Percentiles rank a stretch among this genome's conserved stretches.
Conservation (phyloP, 108 stramenopile species). For the Fragilariopsis cylindrus region DNA sequence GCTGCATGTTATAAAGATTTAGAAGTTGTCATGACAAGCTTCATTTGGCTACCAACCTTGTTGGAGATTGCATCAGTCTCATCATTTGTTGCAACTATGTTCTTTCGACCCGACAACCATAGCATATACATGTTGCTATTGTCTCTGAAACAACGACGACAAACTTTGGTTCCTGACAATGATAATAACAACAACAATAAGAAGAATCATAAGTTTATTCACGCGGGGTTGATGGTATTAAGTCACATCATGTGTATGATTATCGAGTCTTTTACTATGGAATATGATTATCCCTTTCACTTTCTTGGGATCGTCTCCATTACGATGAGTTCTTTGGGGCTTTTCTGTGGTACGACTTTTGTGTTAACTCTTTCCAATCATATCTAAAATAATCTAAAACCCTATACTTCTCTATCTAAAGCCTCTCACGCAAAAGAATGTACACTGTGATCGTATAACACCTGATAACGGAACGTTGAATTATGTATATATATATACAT, state of each 20-base stretch:
- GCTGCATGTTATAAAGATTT: neutral
- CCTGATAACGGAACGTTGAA: too few relatives aligned
- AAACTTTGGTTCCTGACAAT: neutral
- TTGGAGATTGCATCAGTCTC: neutral
- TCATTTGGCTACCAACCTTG: neutral
- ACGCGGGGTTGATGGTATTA: neutral
- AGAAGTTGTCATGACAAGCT: neutral
- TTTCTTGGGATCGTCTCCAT: neutral
- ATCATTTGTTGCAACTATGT: neutral
- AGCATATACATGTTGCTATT: neutral
- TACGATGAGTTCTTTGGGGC: neutral
- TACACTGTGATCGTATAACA: too few relatives aligned
- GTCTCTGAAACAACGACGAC: neutral
- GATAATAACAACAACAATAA: neutral
- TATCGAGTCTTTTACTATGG: neutral
- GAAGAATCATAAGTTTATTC: neutral
- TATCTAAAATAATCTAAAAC: too few relatives aligned
- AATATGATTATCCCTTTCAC: neutral
- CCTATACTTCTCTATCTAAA: too few relatives aligned
- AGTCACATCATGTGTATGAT: conserved; percentile 1
- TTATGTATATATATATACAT: too few relatives aligned
- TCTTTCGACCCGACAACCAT: neutral
- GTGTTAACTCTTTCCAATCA: too few relatives aligned
- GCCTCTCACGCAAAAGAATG: too few relatives aligned
- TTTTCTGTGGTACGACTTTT: neutral